Conservation (phyloP, 129 eudicot genomes). For the Artemisia argyi region DNA sequence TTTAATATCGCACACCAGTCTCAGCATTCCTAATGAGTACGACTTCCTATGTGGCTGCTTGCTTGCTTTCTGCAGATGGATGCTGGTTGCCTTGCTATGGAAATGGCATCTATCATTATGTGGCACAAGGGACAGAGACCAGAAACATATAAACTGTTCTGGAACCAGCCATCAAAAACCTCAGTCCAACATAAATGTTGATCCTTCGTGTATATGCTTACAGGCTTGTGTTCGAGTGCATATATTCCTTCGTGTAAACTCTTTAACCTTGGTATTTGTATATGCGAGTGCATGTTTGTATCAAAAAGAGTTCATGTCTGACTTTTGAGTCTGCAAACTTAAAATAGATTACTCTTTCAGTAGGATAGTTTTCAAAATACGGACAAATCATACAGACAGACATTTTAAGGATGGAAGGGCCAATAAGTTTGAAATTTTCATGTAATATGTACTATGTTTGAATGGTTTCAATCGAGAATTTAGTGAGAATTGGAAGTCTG, state of each 20-base stretch:
- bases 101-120: conserved; percentile 84
- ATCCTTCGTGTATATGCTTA: conserved; percentile 77
- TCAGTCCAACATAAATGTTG: conserved; percentile 42
- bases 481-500: no score
- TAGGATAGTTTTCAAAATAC: not conserved
- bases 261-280: not conserved
- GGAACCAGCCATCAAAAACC: conserved; percentile 58
- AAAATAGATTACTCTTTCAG: not conserved
- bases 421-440: no score
- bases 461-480: no score
- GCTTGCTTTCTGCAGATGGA: conserved; percentile 60
- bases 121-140: conserved; percentile 87
- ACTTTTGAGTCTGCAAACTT: no score
- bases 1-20: not conserved
- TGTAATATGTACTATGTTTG: no score
- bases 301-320: not conserved
- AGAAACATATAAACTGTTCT: conserved; percentile 64
- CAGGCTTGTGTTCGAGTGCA: conserved; percentile 44
- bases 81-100: conserved; percentile 83
- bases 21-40: conserved; percentile 6
- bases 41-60: conserved; percentile 11
- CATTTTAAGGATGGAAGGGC: not conserved
- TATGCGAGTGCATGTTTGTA: not conserved
- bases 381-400: not conserved
- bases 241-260: not conserved